phyloP scores from a whole-genome alignment of 2,329 filamentous ascomycete species.

The Lecanicillium sp. region DNA sequence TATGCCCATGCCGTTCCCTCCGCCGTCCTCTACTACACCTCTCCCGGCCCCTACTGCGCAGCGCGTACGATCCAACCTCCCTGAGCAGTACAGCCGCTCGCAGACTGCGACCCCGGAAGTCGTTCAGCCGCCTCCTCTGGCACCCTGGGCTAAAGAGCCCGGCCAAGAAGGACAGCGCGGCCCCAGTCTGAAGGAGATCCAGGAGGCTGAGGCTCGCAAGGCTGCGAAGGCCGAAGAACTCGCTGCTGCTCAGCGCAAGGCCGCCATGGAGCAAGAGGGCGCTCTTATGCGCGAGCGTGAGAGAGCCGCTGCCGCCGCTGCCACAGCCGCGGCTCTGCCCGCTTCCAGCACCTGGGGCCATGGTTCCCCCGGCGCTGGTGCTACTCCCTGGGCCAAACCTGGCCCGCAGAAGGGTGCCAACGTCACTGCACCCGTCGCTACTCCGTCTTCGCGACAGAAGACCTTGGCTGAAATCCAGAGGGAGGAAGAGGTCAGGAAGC shows the following conservation, averaged over 20 bases:
- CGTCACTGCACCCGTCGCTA: conserved; percentile 7
- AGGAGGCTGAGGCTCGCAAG: conserved; percentile 89
- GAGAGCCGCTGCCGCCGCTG: conserved; percentile 46
- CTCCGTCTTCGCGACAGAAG: conserved; percentile 58
- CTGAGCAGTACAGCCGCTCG: conserved; percentile 66
- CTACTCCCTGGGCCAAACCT: conserved; percentile 64
- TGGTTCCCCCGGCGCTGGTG: conserved; percentile 62
- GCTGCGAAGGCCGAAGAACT: conserved; percentile 83
- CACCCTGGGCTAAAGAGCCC: conserved; percentile 90
- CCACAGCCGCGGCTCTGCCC: conserved; percentile 71
- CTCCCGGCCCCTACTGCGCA: conserved; percentile 86
- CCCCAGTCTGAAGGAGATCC: conserved; percentile 91
- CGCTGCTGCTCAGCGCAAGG: conserved; percentile 70
- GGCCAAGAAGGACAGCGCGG: conserved; percentile 67
- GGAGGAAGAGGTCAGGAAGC: conserved; percentile 88
- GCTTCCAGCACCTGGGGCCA: conserved; percentile 87
- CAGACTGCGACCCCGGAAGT: conserved; percentile 70
- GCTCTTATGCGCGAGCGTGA: conserved; percentile 53
- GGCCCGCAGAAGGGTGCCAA: conserved; percentile 37
- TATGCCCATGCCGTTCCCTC: conserved; percentile 70
- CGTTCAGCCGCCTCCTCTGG: conserved; percentile 62
- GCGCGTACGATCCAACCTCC: conserved; percentile 74
- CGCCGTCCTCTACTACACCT: conserved; percentile 70
- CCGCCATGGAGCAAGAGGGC: conserved; percentile 73
- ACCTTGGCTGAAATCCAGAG: conserved; percentile 93